Base-by-base conservation (phyloP, 345 rosid genomes). In the Lepidium didymum region DNA sequence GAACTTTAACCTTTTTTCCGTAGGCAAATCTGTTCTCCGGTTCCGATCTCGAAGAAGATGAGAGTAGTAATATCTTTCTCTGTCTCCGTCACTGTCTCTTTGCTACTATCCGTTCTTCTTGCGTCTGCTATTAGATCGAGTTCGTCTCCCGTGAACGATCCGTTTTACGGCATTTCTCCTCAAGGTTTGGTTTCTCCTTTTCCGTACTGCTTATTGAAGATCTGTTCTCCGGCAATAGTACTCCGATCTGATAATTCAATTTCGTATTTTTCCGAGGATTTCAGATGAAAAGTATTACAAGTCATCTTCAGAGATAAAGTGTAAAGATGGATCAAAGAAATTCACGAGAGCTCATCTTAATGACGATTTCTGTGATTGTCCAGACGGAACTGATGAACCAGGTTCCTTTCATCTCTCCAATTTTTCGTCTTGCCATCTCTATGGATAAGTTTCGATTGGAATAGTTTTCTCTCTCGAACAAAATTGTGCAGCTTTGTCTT, bases 361-460 rank as follows among this genome's bases (percentile, higher is more conserved):
- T 52, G 99, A 95, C 51, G 94, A 91, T 67, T 95, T 86, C 78
- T 95, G 99, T 54, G 99, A 95, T 65, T 95, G 99, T 75, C 68
- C 81, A 9, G 97, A 91, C 54, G 96, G 87, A 74, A 85, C 96
- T 10, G 99, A 95, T 55, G 96, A 95, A 69, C 97, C 99, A 58
- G 97, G 97, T 94, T 62, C 6, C 8, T 14, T 35, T 21, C 42
- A 5, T 47, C 21, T 56, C 18, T 14, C 47, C 31, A 40, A 44
- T 33, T 14, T 15, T 58, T 45, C 8, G 13, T 50, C 7, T 38
- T 11, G 0, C 2, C 7, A 38, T 35, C 38, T 62, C 29, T 21
- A 29, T 62, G 42, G 56, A 8, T 10, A 13, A 11, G 37, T 5
- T 58, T 47, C n/a, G 31, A 46, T 34, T 27, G n/a, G 43, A 29